Evolutionary conservation across 73 alveolate genomes (phyloP), one percentile per base, ranked within the genome.

Genomic region (Symbiodinium pilosum): DNA sequence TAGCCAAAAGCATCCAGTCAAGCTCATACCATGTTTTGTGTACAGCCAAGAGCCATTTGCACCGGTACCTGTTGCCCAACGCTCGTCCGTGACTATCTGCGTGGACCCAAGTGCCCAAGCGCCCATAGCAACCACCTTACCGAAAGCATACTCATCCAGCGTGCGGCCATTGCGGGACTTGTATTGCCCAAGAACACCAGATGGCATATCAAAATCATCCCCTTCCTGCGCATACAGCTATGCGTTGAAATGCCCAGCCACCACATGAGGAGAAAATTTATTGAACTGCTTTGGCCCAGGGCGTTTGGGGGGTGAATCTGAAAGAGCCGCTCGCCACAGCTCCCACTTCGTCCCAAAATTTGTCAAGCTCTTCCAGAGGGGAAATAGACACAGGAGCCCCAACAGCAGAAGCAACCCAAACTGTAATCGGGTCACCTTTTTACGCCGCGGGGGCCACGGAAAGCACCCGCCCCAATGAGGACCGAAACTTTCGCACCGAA

Each of bases 81-180:
- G 93, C 93, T 7, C 83, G 93, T 12, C 93, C 47, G 32, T 12
- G n/a, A 47, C 93, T 85, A 47, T 85, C 93, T 0, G 93, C 93
- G 36, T 43, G 93, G 0, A 85, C 91, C 91, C 91, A 83, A 11
- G 1, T 1, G 1, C 81, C 93, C 44, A 86, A 4, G n/a, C 81
- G 43, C 81, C 51, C 14, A 14, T 43, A 36, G 24, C 56, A 30
- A 12, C 81, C 7, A 43, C n/a, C 8, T 9, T 44, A 47, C 21
- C 69, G 12, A 52, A 52, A n/a, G n/a, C 51, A 5, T 18, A 52
- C 38, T 43, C 81, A 28, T 86, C 93, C n/a, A 47, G 32, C 38
- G 32, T 68, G 38, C 47, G 93, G 16, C 93, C 14, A 9, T 24
- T 36, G 9, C 38, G 77, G 2, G 93, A 81, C 11, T 18, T 7